These are phyloP conservation scores for Didymella keratinophila DNA, from an alignment of 2,329 filamentous ascomycete species.

Conservation along the genomic window DNA sequence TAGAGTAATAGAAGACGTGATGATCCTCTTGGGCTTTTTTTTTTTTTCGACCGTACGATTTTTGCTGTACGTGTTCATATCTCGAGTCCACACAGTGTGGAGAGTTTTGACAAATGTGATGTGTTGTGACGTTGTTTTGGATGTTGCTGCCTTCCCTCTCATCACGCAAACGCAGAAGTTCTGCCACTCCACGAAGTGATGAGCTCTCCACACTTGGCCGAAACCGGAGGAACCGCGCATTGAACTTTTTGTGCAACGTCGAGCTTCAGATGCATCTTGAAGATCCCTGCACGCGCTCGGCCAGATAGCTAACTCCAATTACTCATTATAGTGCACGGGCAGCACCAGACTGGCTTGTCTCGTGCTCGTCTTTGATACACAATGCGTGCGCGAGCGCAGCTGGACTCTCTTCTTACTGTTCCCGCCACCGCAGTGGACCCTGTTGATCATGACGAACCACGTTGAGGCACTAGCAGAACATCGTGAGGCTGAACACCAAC, in stretches of 20 bases:
- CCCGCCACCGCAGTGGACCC: conserved; percentile 14
- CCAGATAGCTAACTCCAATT: conserved; percentile 1
- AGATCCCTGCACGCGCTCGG: conserved; percentile 2
- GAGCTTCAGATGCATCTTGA: conserved; percentile 1
- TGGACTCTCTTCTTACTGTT: neutral
- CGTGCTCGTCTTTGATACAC: neutral
- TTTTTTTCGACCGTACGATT: neutral
- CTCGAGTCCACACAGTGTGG: conserved; percentile 4
- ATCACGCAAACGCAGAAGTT: neutral
- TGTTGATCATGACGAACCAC: conserved; percentile 17
- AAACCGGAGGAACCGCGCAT: conserved; percentile 20
- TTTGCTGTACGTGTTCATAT: neutral
- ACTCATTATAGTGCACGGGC: neutral
- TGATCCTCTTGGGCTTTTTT: conserved; percentile 9
- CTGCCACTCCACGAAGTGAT: conserved; percentile 14
- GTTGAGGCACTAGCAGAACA: conserved; percentile 17
- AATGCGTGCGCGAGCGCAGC: neutral
- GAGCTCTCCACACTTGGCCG: conserved; percentile 18
- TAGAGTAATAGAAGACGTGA: conserved; percentile 15
- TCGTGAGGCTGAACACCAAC: conserved; percentile 14
- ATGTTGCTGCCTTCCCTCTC: neutral
- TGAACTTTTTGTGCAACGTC: conserved; percentile 7
- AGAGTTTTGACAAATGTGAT: neutral
- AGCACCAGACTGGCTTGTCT: neutral
- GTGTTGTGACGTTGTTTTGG: conserved; percentile 1